Base-by-base conservation (phyloP, 225 moss, liverwort and hornwort genomes). In the Polytrichum commune region DNA sequence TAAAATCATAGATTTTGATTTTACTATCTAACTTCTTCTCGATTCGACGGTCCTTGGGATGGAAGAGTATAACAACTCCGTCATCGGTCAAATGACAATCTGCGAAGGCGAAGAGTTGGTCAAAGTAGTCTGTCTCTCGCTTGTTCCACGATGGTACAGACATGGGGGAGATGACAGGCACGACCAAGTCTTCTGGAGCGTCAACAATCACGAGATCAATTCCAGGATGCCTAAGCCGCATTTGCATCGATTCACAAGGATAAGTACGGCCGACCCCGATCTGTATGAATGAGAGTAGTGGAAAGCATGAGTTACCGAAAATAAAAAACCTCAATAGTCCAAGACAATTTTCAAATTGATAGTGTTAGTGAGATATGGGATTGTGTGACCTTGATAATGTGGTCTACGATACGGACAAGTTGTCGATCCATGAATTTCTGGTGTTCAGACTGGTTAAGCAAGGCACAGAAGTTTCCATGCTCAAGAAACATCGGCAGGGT, bases 211-310 rank as follows among this genome's bases (percentile, higher is more conserved):
- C 19, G 55, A 55, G 55, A 55, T 55, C 55, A 55, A 55, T 55
- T 55, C 55, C 55, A 55, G 55, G 55, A 55, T 55, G 55, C 55
- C 55, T 55, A 55, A n/a, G 55, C 55, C 55, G 55, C 55, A 55
- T 55, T 55, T 55, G 55, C 55, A 55, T 55, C 55, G 55, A 55
- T 55, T 55, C 55, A 55, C 55, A 55, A 55, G 19, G 55, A 55
- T 55, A 55, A 55, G 55, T 55, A 55, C 55, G 55, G 55, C 55
- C 55, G 1, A 55, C 55, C 55, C 55, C 55, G 55, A 55, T 55
- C 55, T 55, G 55, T 55, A 55, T 55, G 55, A 55, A 55, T 55
- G 1, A 55, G 55, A 55, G 55, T 1, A 55, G 1, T 55, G 55
- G 55, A 55, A 55, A 55, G 19, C 55, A 55, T 55, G 55, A 55